Evolutionary conservation across 148 eudicot genomes (phyloP).

Genomic region (Pouteria glomerata): DNA sequence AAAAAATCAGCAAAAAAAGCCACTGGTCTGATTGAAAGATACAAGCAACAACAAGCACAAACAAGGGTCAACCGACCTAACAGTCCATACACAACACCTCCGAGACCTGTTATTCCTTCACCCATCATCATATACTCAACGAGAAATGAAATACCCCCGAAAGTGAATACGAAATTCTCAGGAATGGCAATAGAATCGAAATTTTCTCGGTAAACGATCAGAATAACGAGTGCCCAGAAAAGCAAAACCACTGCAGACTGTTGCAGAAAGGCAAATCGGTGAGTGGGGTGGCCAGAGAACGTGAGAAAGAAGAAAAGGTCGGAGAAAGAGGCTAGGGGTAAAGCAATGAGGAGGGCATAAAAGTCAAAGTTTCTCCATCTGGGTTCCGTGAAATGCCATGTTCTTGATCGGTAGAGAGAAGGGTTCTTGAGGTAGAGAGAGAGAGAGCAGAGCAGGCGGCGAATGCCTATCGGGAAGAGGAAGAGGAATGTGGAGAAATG

Average conservation of each 20-base stretch:
- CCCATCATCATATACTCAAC: constrained; percentile 50
- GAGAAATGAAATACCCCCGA: constrained; percentile 48
- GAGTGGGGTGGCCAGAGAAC: constrained; percentile 35
- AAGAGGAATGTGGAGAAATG: constrained; percentile 52
- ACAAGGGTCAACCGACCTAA: constrained; percentile 50
- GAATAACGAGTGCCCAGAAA: constrained; percentile 65
- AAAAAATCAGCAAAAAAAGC: constrained; percentile 68
- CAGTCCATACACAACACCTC: constrained; percentile 36
- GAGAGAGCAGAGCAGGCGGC: constrained; percentile 43
- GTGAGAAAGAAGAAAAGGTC: constrained; percentile 38
- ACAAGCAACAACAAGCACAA: constrained; percentile 65
- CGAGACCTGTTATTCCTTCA: constrained; percentile 46
- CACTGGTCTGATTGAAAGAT: constrained; percentile 48
- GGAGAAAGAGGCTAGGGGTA: constrained; percentile 59
- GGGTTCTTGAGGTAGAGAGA: constrained; percentile 65
- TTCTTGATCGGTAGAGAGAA: constrained; percentile 51
- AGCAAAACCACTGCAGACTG: constrained; percentile 47
- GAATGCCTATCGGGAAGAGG: constrained; percentile 53
- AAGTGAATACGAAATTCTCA: constrained; percentile 44
- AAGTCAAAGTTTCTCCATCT: constrained; percentile 67
- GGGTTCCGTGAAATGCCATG: constrained; percentile 65
- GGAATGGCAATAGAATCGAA: constrained; percentile 24
- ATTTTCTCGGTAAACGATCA: constrained; percentile 42
- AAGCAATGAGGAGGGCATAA: constrained; percentile 47
- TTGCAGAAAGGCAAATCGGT: constrained; percentile 49